Evolutionary conservation across 208 protist genomes (phyloP), one percentile per base, ranked within the genome.

Genomic region (Blechomonas ayalai): DNA sequence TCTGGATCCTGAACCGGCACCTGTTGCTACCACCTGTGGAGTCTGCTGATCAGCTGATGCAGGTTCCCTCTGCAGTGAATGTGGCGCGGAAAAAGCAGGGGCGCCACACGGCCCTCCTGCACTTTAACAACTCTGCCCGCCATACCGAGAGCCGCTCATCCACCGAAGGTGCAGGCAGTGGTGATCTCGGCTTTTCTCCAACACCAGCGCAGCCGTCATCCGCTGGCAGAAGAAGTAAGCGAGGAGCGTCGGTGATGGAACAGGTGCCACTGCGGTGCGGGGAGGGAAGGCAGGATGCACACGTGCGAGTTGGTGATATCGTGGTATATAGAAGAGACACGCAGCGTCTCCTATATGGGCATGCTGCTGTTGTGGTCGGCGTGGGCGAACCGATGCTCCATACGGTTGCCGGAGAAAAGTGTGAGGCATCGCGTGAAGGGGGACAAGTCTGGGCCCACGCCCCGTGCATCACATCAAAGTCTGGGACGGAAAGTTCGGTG

Each of bases 291-390:
- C 25, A 4, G 40, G 6, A 25, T 31, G 34, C 29, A 1, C 35
- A 16, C 26, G 49, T 50, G 24, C 46, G 32, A 53, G 15, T 36
- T 2, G 56, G 56, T 13, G 56, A 53, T 35, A 27, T 55, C 26
- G 34, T 63, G 13, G 25, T 63, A 22, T 63, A 55, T 27, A 31
- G 33, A 16, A 20, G 24, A 29, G 35, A 49, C 13, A 24, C 41
- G 18, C 36, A 45, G 3, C 36, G 19, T 6, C 7, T 63, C 12
- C 38, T 43, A 29, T 31, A 60, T n/a, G 72, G 67, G 22, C 80
- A 84, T 44, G 74, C 64, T 20, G 74, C 75, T 31, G 66, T 89
- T 7, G 61, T 89, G 34, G 72, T 77, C n/a, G 62, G 57, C 7
- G 72, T 87, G 24, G 24, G 35, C n/a, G 72, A 67, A 4, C 72